Conservation (phyloP, 768 basidiomycete genomes). For the Pilatotrama ljubarskyi region DNA sequence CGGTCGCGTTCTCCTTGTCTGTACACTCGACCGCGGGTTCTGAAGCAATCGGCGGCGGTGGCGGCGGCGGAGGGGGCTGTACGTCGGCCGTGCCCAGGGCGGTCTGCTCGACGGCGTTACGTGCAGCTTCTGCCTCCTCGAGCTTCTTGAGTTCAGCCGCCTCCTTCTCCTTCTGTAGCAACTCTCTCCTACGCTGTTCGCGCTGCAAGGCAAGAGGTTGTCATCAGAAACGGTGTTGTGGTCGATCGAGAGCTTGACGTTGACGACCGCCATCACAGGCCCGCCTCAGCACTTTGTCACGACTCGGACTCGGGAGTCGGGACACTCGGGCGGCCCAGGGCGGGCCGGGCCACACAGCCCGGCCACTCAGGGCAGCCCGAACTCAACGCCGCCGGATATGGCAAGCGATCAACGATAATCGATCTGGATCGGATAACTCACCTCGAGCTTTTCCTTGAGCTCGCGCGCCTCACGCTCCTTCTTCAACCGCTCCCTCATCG, state of each 20-base stretch:
- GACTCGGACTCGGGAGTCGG: not conserved
- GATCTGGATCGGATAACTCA: conserved; percentile 40
- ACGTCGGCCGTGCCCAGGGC: conserved; percentile 9
- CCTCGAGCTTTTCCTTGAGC: conserved; percentile 64
- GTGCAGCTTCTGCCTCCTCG: conserved; percentile 51
- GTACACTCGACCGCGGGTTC: conserved; percentile 9
- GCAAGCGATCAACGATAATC: conserved; percentile 25
- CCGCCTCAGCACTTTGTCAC: not conserved
- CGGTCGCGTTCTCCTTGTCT: conserved; percentile 27
- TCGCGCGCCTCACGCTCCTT: conserved; percentile 75
- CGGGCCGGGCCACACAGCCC: not conserved
- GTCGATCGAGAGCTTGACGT: conserved; percentile 4
- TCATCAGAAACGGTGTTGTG: conserved; percentile 4
- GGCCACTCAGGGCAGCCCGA: not conserved
- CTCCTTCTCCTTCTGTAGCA: conserved; percentile 50
- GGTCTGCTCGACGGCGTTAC: conserved; percentile 26
- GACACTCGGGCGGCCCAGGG: too few species aligned
- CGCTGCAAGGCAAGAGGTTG: conserved; percentile 32
- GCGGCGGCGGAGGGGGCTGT: not conserved
- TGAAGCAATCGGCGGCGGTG: not conserved
- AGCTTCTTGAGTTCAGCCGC: conserved; percentile 68
- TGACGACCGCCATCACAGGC: conserved; percentile 5
- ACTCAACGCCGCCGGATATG: conserved; percentile 3
- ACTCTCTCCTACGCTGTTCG: conserved; percentile 46
- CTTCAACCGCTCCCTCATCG: conserved; percentile 70